These are phyloP conservation scores for Nitzschia sp. DNA, from an alignment of 108 stramenopile genomes.

Conservation along the genomic window DNA sequence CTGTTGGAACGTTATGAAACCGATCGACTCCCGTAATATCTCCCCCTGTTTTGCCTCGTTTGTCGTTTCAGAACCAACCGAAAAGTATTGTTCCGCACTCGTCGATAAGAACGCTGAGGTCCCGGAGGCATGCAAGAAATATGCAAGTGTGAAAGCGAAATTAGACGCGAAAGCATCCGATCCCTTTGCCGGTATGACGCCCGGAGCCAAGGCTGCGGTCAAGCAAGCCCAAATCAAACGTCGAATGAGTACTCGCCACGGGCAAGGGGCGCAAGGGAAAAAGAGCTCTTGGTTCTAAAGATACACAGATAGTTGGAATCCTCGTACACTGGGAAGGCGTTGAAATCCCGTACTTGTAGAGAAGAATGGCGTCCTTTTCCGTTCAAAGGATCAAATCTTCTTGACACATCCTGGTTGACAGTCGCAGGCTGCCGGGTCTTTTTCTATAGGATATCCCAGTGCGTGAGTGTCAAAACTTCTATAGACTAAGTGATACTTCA, in stretches of 20 bases:
- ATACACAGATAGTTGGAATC: too few relatives aligned
- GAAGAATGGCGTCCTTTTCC: too few relatives aligned
- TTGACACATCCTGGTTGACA: too few relatives aligned
- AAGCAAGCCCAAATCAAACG: slow-evolving; percentile 28
- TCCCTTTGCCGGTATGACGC: slow-evolving; percentile 32
- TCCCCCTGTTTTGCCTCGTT: not conserved
- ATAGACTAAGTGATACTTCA: too few relatives aligned
- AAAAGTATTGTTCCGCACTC: slow-evolving; percentile 27
- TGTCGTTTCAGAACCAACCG: slow-evolving; percentile 24
- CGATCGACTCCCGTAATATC: too few relatives aligned
- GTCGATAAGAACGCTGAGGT: slow-evolving; percentile 25
- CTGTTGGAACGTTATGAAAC: too few relatives aligned
- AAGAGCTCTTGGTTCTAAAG: slow-evolving; percentile 31
- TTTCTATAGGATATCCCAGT: too few relatives aligned
- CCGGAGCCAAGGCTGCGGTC: slow-evolving; percentile 20
- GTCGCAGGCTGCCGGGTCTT: too few relatives aligned
- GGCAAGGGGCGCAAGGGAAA: slow-evolving; percentile 26
- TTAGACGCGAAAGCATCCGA: slow-evolving; percentile 18
- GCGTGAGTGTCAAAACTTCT: too few relatives aligned
- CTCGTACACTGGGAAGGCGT: too few relatives aligned
- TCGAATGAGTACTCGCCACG: slow-evolving; percentile 41
- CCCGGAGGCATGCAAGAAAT: slow-evolving; percentile 31
- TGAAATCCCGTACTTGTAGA: too few relatives aligned
- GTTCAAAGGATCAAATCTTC: too few relatives aligned
- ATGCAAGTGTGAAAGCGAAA: slow-evolving; percentile 29